phyloP scores from a whole-genome alignment of 148 eudicot species.

The Hydrangea macrophylla region DNA sequence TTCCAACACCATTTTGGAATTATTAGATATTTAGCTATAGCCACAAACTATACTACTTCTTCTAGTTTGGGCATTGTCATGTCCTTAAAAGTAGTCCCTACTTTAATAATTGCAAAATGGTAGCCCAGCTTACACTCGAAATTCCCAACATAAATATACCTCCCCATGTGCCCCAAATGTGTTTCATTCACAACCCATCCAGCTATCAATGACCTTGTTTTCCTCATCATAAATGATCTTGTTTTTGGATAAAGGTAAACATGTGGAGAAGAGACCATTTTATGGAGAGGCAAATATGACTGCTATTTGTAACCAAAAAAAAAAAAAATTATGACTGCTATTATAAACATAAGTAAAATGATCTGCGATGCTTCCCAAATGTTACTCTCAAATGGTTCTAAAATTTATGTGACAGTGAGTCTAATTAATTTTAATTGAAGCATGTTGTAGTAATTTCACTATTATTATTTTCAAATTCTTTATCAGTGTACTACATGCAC shows the following conservation, averaged over 20 bases:
- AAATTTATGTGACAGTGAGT: no score
- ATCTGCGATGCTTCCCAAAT: no score
- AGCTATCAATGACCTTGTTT: background rate
- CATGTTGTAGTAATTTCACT: no score
- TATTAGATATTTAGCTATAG: no score
- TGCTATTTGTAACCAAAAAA: no score
- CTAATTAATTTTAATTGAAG: no score
- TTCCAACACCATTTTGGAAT: no score
- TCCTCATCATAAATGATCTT: background rate
- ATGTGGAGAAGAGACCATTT: background rate
- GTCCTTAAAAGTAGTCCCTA: background rate
- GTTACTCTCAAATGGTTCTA: no score
- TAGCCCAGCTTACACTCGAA: background rate
- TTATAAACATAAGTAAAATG: no score
- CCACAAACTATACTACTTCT: background rate
- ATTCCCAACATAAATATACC: slow-evolving; percentile 7
- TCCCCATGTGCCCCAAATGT: background rate
- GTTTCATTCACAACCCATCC: background rate
- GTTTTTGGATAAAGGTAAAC: no score
- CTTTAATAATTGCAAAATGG: slow-evolving; percentile 7
- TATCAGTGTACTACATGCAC: no score
- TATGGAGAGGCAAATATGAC: background rate
- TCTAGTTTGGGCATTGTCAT: background rate
- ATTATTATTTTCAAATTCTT: no score
- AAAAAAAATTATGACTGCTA: background rate